phyloP scores from a whole-genome alignment of 495 filamentous ascomycete species.

The Lasiosphaeris hirsuta region DNA sequence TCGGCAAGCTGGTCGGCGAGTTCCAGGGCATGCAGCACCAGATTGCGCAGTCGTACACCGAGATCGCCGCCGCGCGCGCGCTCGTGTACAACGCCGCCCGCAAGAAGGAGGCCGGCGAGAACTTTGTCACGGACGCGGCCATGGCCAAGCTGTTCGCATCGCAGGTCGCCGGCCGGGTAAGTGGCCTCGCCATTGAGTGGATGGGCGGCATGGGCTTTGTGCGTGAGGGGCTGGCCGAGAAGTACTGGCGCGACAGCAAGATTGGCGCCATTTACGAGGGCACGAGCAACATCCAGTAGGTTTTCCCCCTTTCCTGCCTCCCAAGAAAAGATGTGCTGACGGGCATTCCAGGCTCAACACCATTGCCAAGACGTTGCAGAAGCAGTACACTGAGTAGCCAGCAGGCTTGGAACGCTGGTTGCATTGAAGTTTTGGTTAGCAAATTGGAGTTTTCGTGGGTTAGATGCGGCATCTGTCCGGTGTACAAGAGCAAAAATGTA shows the following conservation, averaged over 20 bases:
- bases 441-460: too few relatives aligned
- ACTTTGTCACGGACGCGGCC: slow-evolving; percentile 92
- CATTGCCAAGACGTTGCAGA: slow-evolving; percentile 90
- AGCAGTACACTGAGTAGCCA: slow-evolving; percentile 67
- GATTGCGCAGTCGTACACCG: slow-evolving; percentile 91
- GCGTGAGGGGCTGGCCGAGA: slow-evolving; percentile 93
- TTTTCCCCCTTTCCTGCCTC: neutral
- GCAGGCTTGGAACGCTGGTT: neutral
- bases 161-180: slow-evolving; percentile 87
- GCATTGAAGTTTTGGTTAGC: slow-evolving; percentile 5
- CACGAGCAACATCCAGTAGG: slow-evolving; percentile 64
- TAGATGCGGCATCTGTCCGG: neutral
- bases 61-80: slow-evolving; percentile 85
- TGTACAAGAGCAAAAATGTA: neutral
- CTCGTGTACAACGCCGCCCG: slow-evolving; percentile 95
- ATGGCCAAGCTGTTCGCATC: slow-evolving; percentile 97
- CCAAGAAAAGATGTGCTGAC: slow-evolving; percentile 39
- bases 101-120: slow-evolving; percentile 95
- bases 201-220: slow-evolving; percentile 99
- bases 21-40: slow-evolving; percentile 99
- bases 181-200: slow-evolving; percentile 89
- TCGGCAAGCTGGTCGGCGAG: slow-evolving; percentile 84
- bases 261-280: slow-evolving; percentile 99
- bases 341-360: slow-evolving; percentile 72
- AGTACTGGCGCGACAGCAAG: slow-evolving; percentile 97